phyloP scores from a whole-genome alignment of 2,329 filamentous ascomycete species.

The Pleomassaria siparia region DNA sequence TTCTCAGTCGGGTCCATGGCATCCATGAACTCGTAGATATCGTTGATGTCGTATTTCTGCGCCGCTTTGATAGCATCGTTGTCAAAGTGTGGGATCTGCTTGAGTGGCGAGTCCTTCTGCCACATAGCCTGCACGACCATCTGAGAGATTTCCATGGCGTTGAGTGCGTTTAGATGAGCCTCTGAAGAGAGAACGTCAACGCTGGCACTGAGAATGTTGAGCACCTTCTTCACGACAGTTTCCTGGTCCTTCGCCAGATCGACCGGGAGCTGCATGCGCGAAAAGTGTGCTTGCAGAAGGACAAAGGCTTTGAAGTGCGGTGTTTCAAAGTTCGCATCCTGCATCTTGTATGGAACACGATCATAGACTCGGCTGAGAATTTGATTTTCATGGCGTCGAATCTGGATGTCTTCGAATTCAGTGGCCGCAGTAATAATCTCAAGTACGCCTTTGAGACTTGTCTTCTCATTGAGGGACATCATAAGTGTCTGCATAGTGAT shows the following conservation, averaged over 20 bases:
- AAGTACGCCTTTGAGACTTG: constrained; percentile 93
- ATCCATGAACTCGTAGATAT: constrained; percentile 98
- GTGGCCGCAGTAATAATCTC: constrained; percentile 97
- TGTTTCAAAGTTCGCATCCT: constrained; percentile 81
- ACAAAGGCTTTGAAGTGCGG: constrained; percentile 98
- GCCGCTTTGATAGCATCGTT: constrained; percentile 80
- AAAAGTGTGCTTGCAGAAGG: constrained; percentile 96
- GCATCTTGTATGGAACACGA: constrained; percentile 92
- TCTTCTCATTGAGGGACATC: constrained; percentile 81
- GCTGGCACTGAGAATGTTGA: constrained; percentile 85
- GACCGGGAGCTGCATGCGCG: constrained; percentile 91
- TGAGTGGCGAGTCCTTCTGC: constrained; percentile 94
- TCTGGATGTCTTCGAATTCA: constrained; percentile 94
- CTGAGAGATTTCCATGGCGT: constrained; percentile 98
- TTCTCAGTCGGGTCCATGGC: constrained; percentile 97
- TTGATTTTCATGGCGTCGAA: constrained; percentile 86
- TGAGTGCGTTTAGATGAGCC: constrained; percentile 95
- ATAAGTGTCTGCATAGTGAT: constrained; percentile 99
- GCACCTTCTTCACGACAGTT: constrained; percentile 76
- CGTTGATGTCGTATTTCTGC: constrained; percentile 79
- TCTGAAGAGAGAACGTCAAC: constrained; percentile 96
- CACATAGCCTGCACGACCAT: constrained; percentile 99
- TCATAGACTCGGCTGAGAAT: constrained; percentile 92
- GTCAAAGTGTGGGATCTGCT: constrained; percentile 95
- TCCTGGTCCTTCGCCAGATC: constrained; percentile 97